Percentiles rank a stretch among this genome's conserved stretches.
Conservation (phyloP, 257 asterid genomes). For the Scutellaria minor region DNA sequence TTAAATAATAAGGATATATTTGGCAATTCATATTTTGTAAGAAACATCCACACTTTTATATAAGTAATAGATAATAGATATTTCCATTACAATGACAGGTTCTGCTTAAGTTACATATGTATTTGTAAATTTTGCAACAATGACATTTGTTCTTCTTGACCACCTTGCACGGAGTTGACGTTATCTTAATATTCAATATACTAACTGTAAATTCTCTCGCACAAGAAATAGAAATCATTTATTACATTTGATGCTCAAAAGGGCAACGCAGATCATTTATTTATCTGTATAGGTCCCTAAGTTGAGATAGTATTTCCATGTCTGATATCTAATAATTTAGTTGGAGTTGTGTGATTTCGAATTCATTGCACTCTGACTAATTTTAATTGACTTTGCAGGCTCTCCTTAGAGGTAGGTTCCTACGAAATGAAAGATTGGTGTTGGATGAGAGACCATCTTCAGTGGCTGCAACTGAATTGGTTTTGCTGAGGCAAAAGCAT, state of each 20-base stretch:
- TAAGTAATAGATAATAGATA: too few species aligned
- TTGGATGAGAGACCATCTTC: conserved; percentile 62
- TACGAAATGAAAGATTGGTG: conserved; percentile 55
- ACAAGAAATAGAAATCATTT: not conserved
- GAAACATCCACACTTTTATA: too few species aligned
- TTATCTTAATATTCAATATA: not conserved
- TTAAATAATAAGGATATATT: too few species aligned
- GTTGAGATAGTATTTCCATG: conserved; percentile 16
- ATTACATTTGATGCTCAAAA: not conserved
- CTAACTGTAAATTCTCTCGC: not conserved
- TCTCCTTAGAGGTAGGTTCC: conserved; percentile 78
- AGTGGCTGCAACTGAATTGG: conserved; percentile 69
- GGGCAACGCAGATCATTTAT: not conserved
- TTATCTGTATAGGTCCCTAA: not conserved
- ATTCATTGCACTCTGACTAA: conserved; percentile 20
- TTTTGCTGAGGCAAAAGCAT: conserved; percentile 70
- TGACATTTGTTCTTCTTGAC: not conserved
- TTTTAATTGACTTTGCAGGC: conserved; percentile 54
- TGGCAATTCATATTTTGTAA: too few species aligned
- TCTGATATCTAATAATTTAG: not conserved
- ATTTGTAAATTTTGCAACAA: not conserved
- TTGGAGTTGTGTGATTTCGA: conserved; percentile 21
- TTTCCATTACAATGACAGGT: too few species aligned
- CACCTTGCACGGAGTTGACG: not conserved
- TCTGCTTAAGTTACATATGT: not conserved